These are phyloP conservation scores for Suillus subalutaceus DNA, from an alignment of 768 basidiomycete species.

Conservation along the genomic window DNA sequence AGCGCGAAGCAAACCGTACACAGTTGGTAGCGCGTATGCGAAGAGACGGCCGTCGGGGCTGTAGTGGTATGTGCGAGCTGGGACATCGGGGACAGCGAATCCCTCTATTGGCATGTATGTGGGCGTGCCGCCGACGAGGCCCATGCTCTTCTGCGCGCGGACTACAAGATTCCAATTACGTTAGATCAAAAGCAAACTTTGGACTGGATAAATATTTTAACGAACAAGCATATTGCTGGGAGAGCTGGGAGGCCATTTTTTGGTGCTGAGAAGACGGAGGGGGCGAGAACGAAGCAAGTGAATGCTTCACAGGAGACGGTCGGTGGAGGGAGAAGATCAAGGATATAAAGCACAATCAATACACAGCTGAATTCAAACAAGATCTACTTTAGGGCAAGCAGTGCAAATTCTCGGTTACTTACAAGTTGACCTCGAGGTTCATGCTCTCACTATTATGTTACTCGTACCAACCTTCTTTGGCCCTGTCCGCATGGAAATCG, in stretches of 20 bases:
- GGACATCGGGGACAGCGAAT: slow-evolving; percentile 67
- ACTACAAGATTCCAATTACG: slow-evolving; percentile 45
- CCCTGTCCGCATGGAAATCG: background rate
- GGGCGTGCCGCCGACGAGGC: slow-evolving; percentile 82
- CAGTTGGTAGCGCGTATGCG: slow-evolving; percentile 77
- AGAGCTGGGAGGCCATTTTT: slow-evolving; percentile 70
- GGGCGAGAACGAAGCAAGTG: slow-evolving; percentile 67
- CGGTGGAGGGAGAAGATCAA: slow-evolving; percentile 30
- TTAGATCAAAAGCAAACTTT: slow-evolving; percentile 18
- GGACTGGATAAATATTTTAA: slow-evolving; percentile 20
- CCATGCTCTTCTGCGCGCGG: slow-evolving; percentile 93
- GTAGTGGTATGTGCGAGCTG: slow-evolving; percentile 79
- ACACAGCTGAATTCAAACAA: slow-evolving; percentile 6
- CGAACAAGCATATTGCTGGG: slow-evolving; percentile 88
- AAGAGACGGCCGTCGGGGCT: slow-evolving; percentile 87
- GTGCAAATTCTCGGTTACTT: slow-evolving; percentile 3
- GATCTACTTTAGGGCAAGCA: slow-evolving; percentile 25
- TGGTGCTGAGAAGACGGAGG: slow-evolving; percentile 34
- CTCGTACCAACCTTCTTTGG: background rate
- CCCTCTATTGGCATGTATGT: slow-evolving; percentile 66
- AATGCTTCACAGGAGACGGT: slow-evolving; percentile 62
- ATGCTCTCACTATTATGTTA: background rate
- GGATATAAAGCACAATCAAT: slow-evolving; percentile 16
- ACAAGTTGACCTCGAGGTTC: background rate
- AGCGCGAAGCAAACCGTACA: slow-evolving; percentile 51